phyloP scores from a whole-genome alignment of 257 asterid genomes.

The Eucommia ulmoides region DNA sequence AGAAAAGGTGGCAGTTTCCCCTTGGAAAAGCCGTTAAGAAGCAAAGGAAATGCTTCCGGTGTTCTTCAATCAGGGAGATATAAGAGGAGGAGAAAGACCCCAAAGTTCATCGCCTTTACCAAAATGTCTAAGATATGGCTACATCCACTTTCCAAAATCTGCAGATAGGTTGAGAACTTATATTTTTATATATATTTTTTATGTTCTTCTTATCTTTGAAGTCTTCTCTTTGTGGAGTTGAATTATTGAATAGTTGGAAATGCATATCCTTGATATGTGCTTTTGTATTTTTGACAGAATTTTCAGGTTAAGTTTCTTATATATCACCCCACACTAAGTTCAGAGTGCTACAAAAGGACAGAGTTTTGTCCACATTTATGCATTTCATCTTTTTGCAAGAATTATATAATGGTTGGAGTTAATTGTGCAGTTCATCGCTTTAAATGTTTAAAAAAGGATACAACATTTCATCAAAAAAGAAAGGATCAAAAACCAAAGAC shows the following conservation, averaged over 20 bases:
- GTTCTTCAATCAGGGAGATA: not conserved
- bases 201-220: too few relatives aligned
- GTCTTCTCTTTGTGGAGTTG: too few relatives aligned
- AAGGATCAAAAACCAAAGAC: not conserved
- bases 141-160: not conserved
- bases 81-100: slow-evolving; percentile 4
- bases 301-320: not conserved
- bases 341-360: not conserved
- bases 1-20: slow-evolving; percentile 12
- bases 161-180: not conserved
- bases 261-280: not conserved
- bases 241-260: too few relatives aligned
- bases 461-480: not conserved
- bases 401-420: too few relatives aligned
- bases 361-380: not conserved
- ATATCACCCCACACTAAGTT: not conserved
- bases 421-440: not conserved
- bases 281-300: not conserved
- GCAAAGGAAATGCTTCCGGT: not conserved
- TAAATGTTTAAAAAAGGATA: too few relatives aligned
- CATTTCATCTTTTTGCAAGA: too few relatives aligned
- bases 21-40: not conserved
- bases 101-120: slow-evolving; percentile 16
- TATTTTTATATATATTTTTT: too few relatives aligned
- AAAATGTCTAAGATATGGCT: slow-evolving; percentile 21